Evolutionary conservation across 768 basidiomycete species (phyloP), one percentile per base, ranked within the genome.

Genomic region (Boletus patriciae): DNA sequence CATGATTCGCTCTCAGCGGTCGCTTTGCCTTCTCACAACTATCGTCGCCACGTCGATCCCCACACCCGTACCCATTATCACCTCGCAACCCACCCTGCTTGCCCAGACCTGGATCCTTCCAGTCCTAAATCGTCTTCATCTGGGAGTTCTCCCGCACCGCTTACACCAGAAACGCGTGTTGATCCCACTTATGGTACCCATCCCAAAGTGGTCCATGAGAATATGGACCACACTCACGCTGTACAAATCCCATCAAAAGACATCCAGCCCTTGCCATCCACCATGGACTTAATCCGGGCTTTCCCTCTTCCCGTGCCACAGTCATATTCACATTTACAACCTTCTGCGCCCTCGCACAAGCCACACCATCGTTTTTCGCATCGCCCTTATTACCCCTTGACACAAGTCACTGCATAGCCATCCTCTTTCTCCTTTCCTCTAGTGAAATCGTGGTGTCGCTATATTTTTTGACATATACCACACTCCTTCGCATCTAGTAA

Each of bases 81-180:
- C 16, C 44, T 27, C 11, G 48, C 65, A 18, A 50, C 56, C 64
- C 66, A 66, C 52, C 52, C 55, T 9, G 40, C 46, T 25, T 70
- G 79, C n/a, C 80, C 81, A 45, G 78, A 74, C 58, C 61, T 81
- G 54, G 75, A 77, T 40, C 77, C 76, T 11, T 75, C 77, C 16
- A 77, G 72, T 45, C 74, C 73, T 41, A 68, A 77, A 33, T 75
- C 70, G 3, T 67, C 77, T 6, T 71, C 74, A 18, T 75, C 74
- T 25, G 61, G 65, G 6, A 74, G 71, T 31, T 69, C 75, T 15
- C 66, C 73, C 15, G 62, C 70, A 27, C 73, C 74, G 2, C 65
- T 60, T 54, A 73, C 73, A 13, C 71, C 72, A 16, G 69, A 70
- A 31, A 48, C 66, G 6, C 63, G 57, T 13, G 58, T 59, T 45